phyloP scores from a whole-genome alignment of 73 alveolate species.

The Paramecium caudatum region DNA sequence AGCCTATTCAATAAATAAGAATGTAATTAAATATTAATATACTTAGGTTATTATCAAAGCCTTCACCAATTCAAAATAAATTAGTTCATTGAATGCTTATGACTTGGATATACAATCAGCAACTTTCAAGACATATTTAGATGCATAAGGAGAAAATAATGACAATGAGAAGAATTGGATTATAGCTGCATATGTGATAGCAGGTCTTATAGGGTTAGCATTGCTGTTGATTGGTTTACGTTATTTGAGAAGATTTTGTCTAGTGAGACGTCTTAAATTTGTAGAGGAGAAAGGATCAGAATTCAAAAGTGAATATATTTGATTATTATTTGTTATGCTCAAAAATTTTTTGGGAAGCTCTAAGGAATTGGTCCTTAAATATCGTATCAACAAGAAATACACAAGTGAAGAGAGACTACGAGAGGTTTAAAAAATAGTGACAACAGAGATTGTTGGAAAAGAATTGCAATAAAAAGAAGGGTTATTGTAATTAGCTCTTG shows the following conservation, averaged over 20 bases:
- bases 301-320: slow-evolving; percentile 57
- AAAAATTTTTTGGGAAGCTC: background rate
- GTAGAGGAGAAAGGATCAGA: slow-evolving; percentile 24
- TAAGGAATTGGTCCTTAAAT: background rate
- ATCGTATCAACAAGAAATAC: background rate
- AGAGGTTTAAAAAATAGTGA: background rate
- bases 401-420: background rate
- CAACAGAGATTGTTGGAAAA: background rate
- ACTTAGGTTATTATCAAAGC: background rate
- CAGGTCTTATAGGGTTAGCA: background rate
- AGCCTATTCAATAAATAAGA: background rate
- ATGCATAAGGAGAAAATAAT: background rate
- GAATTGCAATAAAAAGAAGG: background rate
- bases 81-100: background rate
- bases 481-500: background rate
- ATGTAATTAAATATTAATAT: background rate
- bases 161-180: slow-evolving; percentile 17
- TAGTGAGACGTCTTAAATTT: slow-evolving; percentile 1
- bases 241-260: slow-evolving; percentile 8
- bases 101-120: background rate
- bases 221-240: background rate
- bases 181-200: background rate
- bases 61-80: too few relatives aligned
- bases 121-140: background rate
- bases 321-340: background rate